Conservation (phyloP, 2,329 filamentous ascomycete species). For the Dryadomyces quercivorus region DNA sequence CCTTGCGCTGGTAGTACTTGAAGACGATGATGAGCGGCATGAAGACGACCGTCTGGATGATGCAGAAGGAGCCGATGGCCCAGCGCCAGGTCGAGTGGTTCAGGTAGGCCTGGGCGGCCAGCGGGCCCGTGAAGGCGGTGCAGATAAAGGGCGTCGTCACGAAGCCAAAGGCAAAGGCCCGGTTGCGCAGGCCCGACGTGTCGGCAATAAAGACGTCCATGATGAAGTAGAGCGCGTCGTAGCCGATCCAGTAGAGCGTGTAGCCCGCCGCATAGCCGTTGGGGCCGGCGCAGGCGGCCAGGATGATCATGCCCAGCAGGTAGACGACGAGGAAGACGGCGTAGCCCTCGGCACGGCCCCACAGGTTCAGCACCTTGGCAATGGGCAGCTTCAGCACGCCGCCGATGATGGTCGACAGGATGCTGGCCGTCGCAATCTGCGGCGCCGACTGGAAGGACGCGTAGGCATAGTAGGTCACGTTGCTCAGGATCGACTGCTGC, state of each 20-base stretch:
- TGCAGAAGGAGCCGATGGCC: constrained; percentile 54
- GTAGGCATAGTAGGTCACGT: constrained; percentile 35
- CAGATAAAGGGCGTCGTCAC: constrained; percentile 54
- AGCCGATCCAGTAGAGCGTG: constrained; percentile 54
- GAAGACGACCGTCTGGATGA: constrained; percentile 48
- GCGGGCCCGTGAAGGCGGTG: constrained; percentile 52
- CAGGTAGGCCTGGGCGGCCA: constrained; percentile 40
- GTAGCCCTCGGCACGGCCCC: constrained; percentile 53
- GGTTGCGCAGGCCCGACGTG: constrained; percentile 52
- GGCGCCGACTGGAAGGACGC: constrained; percentile 40
- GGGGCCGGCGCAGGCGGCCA: constrained; percentile 50
- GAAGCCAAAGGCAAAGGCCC: constrained; percentile 51
- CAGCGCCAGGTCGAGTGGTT: constrained; percentile 48
- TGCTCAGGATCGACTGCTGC: constrained; percentile 24
- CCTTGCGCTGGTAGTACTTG: constrained; percentile 47
- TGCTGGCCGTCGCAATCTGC: constrained; percentile 37
- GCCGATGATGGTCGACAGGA: constrained; percentile 41
- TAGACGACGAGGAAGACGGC: constrained; percentile 38
- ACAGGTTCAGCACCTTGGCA: constrained; percentile 56
- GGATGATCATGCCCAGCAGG: constrained; percentile 46
- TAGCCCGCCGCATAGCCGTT: constrained; percentile 50
- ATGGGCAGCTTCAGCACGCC: constrained; percentile 53
- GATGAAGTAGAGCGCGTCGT: constrained; percentile 28
- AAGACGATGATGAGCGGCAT: constrained; percentile 45
- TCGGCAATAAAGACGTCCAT: constrained; percentile 53